A percentile compares a stretch with the other conserved stretches of the same genome.
Evolutionary conservation across 441 rosid species (phyloP).

Genomic region (Manihot esculenta): DNA sequence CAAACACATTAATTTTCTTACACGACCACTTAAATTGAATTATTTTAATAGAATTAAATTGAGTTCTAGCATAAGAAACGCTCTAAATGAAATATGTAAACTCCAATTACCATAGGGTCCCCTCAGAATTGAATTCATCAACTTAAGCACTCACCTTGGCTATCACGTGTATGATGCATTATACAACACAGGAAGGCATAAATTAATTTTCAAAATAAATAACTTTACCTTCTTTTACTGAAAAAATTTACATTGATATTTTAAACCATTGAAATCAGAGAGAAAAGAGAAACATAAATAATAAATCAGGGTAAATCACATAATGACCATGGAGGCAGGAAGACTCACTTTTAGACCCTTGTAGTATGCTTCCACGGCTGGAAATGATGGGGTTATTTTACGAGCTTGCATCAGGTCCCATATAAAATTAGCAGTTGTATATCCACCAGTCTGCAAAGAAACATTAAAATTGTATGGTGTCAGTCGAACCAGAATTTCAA

Average conservation of each 20-base stretch:
- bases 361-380: conserved; percentile 83
- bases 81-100: not conserved
- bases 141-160: not conserved
- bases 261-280: not conserved
- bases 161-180: not conserved
- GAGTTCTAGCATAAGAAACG: too few species aligned
- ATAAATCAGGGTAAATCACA: not conserved
- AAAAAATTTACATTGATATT: not conserved
- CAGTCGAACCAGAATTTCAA: conserved; percentile 5
- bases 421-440: conserved; percentile 71
- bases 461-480: not conserved
- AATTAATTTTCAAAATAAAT: not conserved
- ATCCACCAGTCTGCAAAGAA: conserved; percentile 71
- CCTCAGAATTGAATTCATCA: not conserved
- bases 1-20: too few species aligned
- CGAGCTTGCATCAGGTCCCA: conserved; percentile 95
- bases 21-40: too few species aligned
- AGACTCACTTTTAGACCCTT: conserved; percentile 71
- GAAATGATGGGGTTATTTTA: conserved; percentile 34
- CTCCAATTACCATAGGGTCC: not conserved
- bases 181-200: not conserved
- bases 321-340: conserved; percentile 5
- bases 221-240: not conserved
- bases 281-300: not conserved
- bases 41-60: too few species aligned